These are phyloP conservation scores for Solanum appendiculatum DNA, from an alignment of 257 asterid species.

Conservation along the genomic window DNA sequence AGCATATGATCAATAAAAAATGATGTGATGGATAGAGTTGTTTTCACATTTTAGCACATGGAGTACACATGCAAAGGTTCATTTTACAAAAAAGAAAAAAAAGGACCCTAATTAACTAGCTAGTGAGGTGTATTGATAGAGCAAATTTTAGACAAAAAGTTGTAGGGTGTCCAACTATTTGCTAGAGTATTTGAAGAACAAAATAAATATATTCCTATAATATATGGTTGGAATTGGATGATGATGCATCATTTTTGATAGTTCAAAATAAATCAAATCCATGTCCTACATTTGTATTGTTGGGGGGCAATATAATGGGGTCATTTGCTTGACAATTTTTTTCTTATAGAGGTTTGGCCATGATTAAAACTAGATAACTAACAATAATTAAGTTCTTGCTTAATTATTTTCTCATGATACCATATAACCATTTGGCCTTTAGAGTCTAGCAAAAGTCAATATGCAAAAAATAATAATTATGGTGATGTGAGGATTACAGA, in stretches of 20 bases:
- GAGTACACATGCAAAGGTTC: conserved; percentile 32
- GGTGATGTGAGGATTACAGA: not conserved
- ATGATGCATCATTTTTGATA: not conserved
- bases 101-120: not conserved
- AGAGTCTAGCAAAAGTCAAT: not conserved
- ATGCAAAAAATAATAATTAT: not conserved
- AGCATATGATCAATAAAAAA: not conserved
- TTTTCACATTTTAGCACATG: conserved; percentile 40
- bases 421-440: not conserved
- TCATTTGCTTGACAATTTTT: not conserved
- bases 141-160: not conserved
- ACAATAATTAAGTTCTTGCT: not conserved
- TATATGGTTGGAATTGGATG: not conserved
- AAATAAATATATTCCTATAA: not conserved
- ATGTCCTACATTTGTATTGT: not conserved
- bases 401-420: not conserved
- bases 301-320: not conserved
- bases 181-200: not conserved
- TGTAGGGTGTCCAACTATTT: not conserved
- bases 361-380: not conserved
- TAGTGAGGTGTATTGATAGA: not conserved
- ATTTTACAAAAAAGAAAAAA: not conserved
- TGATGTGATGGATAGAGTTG: conserved; percentile 36
- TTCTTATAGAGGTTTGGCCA: not conserved
- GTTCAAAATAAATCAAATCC: not conserved